These are phyloP conservation scores for Pseudocercospora eumusae DNA, from an alignment of 2,329 filamentous ascomycete species.

Conservation along the genomic window DNA sequence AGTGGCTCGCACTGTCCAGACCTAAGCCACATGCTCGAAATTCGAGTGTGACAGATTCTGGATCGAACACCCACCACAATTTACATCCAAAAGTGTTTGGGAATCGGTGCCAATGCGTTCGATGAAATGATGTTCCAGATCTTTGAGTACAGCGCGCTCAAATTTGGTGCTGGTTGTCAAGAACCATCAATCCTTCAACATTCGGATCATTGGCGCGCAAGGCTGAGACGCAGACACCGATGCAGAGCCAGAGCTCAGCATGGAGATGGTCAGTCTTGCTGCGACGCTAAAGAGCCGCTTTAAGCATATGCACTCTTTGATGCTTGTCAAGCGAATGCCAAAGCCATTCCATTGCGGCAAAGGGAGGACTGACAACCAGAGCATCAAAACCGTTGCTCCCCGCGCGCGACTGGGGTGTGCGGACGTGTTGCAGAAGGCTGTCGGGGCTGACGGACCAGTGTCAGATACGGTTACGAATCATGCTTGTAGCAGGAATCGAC, in stretches of 20 bases:
- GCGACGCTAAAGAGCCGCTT: neutral
- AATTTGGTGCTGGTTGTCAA: neutral
- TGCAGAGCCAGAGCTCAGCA: neutral
- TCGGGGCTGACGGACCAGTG: neutral
- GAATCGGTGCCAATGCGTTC: neutral
- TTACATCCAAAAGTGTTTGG: neutral
- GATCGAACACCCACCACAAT: neutral
- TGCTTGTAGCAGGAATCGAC: too few relatives aligned
- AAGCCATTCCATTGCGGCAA: neutral
- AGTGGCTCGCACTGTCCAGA: neutral
- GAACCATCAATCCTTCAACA: neutral
- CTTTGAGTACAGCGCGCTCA: neutral
- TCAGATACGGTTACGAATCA: too few relatives aligned
- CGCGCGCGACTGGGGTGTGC: neutral
- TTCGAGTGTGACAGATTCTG: neutral
- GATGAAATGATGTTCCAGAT: neutral
- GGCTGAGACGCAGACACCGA: neutral
- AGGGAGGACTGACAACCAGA: neutral
- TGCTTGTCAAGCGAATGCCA: neutral
- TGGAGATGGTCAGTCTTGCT: neutral
- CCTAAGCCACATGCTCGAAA: neutral
- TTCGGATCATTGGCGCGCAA: neutral
- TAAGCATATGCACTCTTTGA: neutral
- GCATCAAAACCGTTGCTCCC: neutral
- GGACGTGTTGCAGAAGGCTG: neutral